Evolutionary conservation across 1,139 yeast species (phyloP).

Genomic region (Geotrichum candidum): DNA sequence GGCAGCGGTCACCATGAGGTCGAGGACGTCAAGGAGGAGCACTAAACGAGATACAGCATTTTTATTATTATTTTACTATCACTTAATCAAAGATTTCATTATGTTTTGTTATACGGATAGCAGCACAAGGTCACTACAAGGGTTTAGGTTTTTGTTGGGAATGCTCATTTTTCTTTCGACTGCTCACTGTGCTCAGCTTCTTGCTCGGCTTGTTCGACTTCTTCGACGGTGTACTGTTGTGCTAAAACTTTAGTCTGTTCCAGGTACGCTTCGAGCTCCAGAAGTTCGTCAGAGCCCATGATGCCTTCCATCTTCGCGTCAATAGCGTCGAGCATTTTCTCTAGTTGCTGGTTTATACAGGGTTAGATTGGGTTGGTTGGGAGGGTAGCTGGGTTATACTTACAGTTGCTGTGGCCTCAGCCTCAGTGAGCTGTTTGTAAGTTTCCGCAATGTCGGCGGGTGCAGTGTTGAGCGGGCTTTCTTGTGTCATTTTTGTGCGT

Average conservation of each 20-base stretch:
- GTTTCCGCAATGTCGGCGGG: conserved; percentile 41
- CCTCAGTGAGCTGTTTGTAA: conserved; percentile 47
- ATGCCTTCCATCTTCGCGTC: conserved; percentile 51
- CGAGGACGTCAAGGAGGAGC: conserved; percentile 15
- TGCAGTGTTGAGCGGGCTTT: not conserved
- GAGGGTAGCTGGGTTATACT: conserved; percentile 20
- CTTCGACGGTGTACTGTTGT: not conserved
- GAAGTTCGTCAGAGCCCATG: conserved; percentile 29
- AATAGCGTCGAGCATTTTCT: conserved; percentile 49
- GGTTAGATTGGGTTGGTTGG: not conserved
- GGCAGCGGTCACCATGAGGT: conserved; percentile 24
- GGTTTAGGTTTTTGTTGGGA: not conserved
- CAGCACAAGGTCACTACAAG: not conserved
- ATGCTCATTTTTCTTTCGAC: not conserved
- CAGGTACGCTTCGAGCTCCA: conserved; percentile 26
- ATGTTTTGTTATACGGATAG: not conserved
- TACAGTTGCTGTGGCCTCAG: conserved; percentile 50
- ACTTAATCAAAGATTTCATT: not conserved
- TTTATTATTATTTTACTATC: conserved; percentile 2
- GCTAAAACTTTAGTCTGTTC: not conserved
- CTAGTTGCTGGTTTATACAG: conserved; percentile 38
- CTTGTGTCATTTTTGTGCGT: not conserved
- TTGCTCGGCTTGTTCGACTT: not conserved
- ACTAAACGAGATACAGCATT: conserved; percentile 5
- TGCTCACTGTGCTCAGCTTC: not conserved